Conservation (phyloP, 257 asterid genomes). For the Echium plantagineum region DNA sequence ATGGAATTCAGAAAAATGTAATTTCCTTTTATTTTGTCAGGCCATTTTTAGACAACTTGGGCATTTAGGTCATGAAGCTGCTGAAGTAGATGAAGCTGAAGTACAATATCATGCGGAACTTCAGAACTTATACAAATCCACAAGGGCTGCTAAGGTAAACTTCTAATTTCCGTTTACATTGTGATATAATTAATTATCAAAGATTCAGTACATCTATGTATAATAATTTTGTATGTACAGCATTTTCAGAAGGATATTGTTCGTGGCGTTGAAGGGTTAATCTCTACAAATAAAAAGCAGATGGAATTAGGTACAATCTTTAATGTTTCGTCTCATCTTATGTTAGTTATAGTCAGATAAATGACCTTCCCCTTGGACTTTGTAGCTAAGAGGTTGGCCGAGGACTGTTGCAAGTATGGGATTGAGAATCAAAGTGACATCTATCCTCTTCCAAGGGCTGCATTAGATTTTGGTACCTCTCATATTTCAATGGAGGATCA, state of each 20-base stretch:
- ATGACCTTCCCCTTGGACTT: slow-evolving; percentile 19
- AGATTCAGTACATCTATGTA: slow-evolving; percentile 8
- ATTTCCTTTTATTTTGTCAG: slow-evolving; percentile 27
- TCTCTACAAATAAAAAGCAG: slow-evolving; percentile 65
- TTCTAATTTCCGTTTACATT: neutral
- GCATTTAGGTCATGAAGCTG: slow-evolving; percentile 73
- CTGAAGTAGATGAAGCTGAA: slow-evolving; percentile 66
- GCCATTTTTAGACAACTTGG: slow-evolving; percentile 81
- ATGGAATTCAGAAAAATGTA: neutral
- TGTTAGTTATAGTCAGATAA: slow-evolving; percentile 9
- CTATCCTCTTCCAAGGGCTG: slow-evolving; percentile 51
- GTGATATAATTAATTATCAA: neutral
- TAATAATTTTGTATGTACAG: slow-evolving; percentile 38
- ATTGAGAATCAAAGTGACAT: slow-evolving; percentile 63
- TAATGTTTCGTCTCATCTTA: slow-evolving; percentile 13
- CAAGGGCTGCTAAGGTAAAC: slow-evolving; percentile 81
- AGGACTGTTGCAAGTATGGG: slow-evolving; percentile 84
- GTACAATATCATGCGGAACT: slow-evolving; percentile 56
- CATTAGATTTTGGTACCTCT: slow-evolving; percentile 68
- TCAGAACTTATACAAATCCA: slow-evolving; percentile 73
- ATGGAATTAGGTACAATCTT: slow-evolving; percentile 59
- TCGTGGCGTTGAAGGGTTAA: slow-evolving; percentile 73
- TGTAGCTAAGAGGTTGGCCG: slow-evolving; percentile 79
- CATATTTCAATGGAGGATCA: slow-evolving; percentile 81
- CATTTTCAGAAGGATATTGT: slow-evolving; percentile 95